Evolutionary conservation across 371 early-diverging fungal genomes (phyloP).

Genomic region (Funneliformis caledonium): DNA sequence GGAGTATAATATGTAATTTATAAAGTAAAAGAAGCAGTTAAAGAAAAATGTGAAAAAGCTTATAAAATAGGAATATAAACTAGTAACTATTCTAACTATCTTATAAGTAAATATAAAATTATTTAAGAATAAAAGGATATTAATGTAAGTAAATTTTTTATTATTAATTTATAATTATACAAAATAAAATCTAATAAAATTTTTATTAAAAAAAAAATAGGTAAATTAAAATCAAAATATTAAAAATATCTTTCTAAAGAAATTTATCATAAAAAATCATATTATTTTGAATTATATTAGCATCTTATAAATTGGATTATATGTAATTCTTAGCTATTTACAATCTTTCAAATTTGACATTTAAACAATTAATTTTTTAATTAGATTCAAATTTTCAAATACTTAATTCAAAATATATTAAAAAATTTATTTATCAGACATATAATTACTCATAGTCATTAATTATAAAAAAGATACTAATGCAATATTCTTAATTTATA

Average conservation of each 20-base stretch:
- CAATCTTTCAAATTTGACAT: neutral
- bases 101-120: neutral
- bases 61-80: neutral
- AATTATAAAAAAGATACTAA: neutral
- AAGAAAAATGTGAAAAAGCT: neutral
- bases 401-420: neutral
- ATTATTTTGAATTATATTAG: neutral
- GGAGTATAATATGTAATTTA: neutral
- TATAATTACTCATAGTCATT: neutral
- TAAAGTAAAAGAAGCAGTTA: neutral
- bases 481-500: neutral
- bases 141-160: neutral
- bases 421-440: neutral
- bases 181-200: too few relatives aligned
- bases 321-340: neutral
- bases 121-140: neutral
- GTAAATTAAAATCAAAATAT: too few relatives aligned
- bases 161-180: too few relatives aligned
- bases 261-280: neutral
- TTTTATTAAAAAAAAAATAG: too few relatives aligned
- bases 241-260: too few relatives aligned
- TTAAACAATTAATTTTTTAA: neutral
- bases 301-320: neutral
- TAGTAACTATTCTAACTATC: neutral
- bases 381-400: constrained; percentile 4